Evolutionary conservation across 352 stramenopile species (phyloP).

Genomic region (Plasmopara muralis): DNA sequence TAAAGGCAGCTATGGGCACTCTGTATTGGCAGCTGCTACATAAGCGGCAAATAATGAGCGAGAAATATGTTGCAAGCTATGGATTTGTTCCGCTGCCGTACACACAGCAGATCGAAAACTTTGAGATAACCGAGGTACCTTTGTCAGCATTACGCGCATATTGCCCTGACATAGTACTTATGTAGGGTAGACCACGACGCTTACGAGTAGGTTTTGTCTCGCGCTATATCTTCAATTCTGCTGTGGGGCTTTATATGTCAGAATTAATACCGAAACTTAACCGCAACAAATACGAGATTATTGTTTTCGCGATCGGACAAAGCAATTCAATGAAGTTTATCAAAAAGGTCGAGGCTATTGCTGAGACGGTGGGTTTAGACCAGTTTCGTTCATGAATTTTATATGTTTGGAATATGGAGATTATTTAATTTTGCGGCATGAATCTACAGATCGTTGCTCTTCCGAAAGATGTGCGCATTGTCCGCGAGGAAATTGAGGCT

Average conservation of each 20-base stretch:
- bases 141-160: too few species aligned
- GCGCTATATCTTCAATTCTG: conserved; percentile 46
- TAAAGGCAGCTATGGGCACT: conserved; percentile 41
- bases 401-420: too few species aligned
- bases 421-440: too few species aligned
- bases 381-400: too few species aligned
- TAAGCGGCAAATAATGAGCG: conserved; percentile 24
- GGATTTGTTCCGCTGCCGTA: conserved; percentile 29
- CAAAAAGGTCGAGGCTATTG: conserved; percentile 25
- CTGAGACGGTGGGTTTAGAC: too few species aligned
- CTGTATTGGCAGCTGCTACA: conserved; percentile 53
- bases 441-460: conserved; percentile 40
- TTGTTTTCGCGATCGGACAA: conserved; percentile 55
- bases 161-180: too few species aligned
- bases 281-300: conserved; percentile 56
- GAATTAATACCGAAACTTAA: conserved; percentile 57
- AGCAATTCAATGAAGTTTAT: conserved; percentile 46
- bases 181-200: conserved; percentile 9
- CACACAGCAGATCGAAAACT: too few species aligned
- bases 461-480: conserved; percentile 38
- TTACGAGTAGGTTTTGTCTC: conserved; percentile 64
- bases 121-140: too few species aligned
- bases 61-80: conserved; percentile 42
- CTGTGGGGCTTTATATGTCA: conserved; percentile 51
- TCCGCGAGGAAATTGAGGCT: conserved; percentile 40